Base-by-base conservation (phyloP, 1,139 yeast genomes). In the Yamadazyma dushanensis region DNA sequence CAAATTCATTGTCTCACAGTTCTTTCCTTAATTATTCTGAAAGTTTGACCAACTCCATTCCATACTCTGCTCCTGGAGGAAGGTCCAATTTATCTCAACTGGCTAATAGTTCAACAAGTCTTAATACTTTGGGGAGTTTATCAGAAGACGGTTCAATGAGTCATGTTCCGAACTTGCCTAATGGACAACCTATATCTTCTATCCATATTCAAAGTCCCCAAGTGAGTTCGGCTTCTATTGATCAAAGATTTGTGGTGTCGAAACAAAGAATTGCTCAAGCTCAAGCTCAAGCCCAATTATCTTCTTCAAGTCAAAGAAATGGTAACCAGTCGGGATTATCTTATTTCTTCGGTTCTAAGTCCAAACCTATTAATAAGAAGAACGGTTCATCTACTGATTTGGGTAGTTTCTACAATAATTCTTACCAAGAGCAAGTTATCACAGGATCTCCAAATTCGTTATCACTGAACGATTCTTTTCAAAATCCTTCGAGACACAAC, bases 1-100 rank as follows among this genome's bases (percentile, higher is more conserved):
- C 72, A 31, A 70, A 71, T 39, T 71, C 76, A 16, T 59, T 67
- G 21, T 59, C 76, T 4, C 74, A 68, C 47, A 59, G 72, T 20
- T 62, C 70, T 17, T 66, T 68, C 38, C 52, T 61, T 37, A 58
- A 62, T 37, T 59, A 60, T 32, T 55, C 57, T 25, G 75, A 70
- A 40, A 72, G 82, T 36, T 63, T 81, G 44, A 76, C 86, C 9
- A 66, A 78, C 15, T 72, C 78, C 33, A 83, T 83, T 35, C 92
- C 92, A 1, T 83, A 81, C 55, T 70, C 83, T 6, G 89, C 82
- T 2, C 92, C 92, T 1, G 83, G 83, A 9, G 80, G 80, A 3
- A 62, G 73, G 34, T 31, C 29, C 10, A 43, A 38, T n/a, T 36
- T 44, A 19, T 45, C 48, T 5, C 53, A 47, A 18, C 43, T 44